Percentiles rank a stretch among this genome's conserved stretches.
These are phyloP conservation scores for Ophiostoma sp. DNA, from an alignment of 2,329 filamentous ascomycete species.

Conservation along the genomic window DNA sequence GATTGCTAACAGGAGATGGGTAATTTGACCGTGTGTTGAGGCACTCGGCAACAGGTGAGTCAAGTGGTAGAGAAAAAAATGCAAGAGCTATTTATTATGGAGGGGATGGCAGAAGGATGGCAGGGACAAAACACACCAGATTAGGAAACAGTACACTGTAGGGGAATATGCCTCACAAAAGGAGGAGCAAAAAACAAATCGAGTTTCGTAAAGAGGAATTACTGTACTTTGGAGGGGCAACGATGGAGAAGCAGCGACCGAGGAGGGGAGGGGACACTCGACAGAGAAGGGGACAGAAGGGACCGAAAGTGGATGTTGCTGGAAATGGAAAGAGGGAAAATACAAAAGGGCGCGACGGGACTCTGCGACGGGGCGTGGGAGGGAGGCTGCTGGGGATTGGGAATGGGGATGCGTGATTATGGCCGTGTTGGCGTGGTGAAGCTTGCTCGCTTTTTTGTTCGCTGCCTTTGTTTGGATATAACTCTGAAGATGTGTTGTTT, in stretches of 20 bases:
- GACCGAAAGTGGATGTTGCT: conserved; percentile 11
- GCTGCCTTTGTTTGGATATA: conserved; percentile 14
- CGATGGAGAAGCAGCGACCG: conserved; percentile 13
- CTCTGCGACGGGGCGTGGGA: not conserved
- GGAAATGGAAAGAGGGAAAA: not conserved
- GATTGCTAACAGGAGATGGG: conserved; percentile 13
- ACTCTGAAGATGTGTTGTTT: not conserved
- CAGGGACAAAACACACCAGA: not conserved
- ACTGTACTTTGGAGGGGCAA: conserved; percentile 26
- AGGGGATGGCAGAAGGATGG: not conserved
- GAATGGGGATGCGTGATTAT: conserved; percentile 22
- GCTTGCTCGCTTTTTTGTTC: conserved; percentile 23
- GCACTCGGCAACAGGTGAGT: conserved; percentile 15
- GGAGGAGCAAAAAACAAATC: conserved; percentile 14
- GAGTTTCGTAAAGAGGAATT: conserved; percentile 20
- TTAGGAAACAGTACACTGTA: conserved; percentile 5
- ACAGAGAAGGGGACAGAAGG: conserved; percentile 3
- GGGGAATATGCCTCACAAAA: conserved; percentile 26
- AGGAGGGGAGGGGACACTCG: not conserved
- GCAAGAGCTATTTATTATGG: conserved; percentile 17
- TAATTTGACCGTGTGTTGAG: conserved; percentile 16
- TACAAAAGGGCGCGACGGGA: not conserved
- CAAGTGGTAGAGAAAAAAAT: not conserved
- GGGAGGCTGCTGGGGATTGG: not conserved
- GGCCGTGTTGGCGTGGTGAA: conserved; percentile 10